Conservation (phyloP, 345 rosid genomes). For the Corchorus olitorius region DNA sequence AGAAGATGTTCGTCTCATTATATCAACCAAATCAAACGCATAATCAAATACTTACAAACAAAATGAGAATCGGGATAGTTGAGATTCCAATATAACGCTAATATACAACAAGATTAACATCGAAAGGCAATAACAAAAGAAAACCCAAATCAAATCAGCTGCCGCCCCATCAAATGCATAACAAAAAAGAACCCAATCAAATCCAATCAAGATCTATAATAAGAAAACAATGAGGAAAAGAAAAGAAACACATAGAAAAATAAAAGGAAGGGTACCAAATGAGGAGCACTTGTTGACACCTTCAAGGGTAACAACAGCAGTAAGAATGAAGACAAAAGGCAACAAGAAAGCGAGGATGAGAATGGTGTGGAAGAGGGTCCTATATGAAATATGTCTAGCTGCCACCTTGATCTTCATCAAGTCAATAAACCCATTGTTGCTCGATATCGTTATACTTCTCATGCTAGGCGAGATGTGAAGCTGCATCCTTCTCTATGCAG, state of each 20-base stretch:
- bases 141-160: constrained; percentile 23
- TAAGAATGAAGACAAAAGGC: constrained; percentile 98
- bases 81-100: background rate
- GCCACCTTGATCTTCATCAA: constrained; percentile 99
- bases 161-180: background rate
- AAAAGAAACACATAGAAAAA: background rate
- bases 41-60: background rate
- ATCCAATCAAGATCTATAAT: constrained; percentile 33
- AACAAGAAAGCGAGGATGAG: constrained; percentile 96
- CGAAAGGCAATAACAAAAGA: background rate
- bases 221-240: background rate
- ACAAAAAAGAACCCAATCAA: constrained; percentile 8
- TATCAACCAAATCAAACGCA: constrained; percentile 1
- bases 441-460: constrained; percentile 99
- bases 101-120: background rate
- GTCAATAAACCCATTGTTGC: constrained; percentile 98
- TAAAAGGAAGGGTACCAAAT: constrained; percentile 54
- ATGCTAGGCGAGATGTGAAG: constrained; percentile 99
- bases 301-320: constrained; percentile 98
- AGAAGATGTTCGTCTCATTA: background rate
- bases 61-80: background rate
- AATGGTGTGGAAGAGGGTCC: constrained; percentile 94
- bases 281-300: constrained; percentile 99
- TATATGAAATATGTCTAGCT: constrained; percentile 98
- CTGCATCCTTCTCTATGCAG: constrained; percentile 95